Evolutionary conservation across 2,329 filamentous ascomycete genomes (phyloP).

Genomic region (Penicillium janthinellum): DNA sequence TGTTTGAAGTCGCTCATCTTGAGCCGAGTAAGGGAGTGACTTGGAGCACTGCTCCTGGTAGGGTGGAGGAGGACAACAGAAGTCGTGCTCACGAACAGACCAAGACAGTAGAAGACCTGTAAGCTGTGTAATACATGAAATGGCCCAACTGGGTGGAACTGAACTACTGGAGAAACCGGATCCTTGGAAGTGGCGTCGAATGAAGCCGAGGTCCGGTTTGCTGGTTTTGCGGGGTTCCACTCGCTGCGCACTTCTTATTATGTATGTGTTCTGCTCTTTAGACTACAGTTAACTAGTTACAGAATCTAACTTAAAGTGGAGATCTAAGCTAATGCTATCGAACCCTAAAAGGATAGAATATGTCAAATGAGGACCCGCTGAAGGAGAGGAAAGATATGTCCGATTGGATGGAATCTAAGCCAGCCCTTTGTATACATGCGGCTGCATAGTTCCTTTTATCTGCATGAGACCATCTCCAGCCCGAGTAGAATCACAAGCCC

Average conservation of each 20-base stretch:
- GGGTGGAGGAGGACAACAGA: not conserved
- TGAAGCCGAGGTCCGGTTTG: slow-evolving; percentile 21
- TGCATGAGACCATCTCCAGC: not conserved
- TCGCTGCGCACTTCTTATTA: not conserved
- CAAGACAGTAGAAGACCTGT: not conserved
- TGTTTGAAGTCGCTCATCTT: slow-evolving; percentile 31
- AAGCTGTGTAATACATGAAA: not conserved
- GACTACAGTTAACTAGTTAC: too few species aligned
- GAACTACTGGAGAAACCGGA: slow-evolving; percentile 16
- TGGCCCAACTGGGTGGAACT: not conserved
- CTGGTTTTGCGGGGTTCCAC: not conserved
- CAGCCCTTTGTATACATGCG: not conserved
- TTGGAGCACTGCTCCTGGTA: not conserved
- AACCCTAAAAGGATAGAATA: not conserved
- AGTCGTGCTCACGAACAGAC: not conserved
- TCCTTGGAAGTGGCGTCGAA: slow-evolving; percentile 15
- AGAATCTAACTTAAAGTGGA: not conserved
- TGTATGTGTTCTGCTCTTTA: too few species aligned
- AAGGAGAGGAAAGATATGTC: not conserved
- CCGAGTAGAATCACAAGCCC: too few species aligned
- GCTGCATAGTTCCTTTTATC: not conserved
- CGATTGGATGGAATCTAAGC: too few species aligned
- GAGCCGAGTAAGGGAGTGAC: not conserved
- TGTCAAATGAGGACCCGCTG: too few species aligned
- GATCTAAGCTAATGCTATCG: not conserved